A percentile compares a stretch with the other conserved stretches of the same genome.
phyloP scores from a whole-genome alignment of 1,284 basidiomycete species.

The Agaricales sp. region DNA sequence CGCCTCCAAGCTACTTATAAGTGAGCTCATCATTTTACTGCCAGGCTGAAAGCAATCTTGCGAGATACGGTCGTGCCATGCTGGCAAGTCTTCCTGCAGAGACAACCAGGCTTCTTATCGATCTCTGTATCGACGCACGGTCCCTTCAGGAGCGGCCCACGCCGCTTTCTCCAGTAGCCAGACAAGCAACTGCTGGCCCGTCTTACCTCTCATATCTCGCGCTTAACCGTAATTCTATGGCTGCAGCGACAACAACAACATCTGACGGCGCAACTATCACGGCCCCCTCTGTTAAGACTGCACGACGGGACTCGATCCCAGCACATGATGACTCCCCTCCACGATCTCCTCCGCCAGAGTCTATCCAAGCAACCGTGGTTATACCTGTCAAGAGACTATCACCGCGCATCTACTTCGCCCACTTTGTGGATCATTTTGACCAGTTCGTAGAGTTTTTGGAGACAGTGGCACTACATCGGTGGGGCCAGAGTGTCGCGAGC shows the following conservation, averaged over 20 bases:
- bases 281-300: constrained; percentile 10
- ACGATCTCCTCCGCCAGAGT: constrained; percentile 8
- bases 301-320: constrained; percentile 9
- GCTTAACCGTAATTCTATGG: constrained; percentile 43
- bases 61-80: constrained; percentile 78
- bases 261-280: constrained; percentile 21
- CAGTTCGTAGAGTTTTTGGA: constrained; percentile 88
- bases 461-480: constrained; percentile 71
- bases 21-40: constrained; percentile 2
- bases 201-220: constrained; percentile 76
- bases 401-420: constrained; percentile 84
- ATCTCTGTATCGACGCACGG: constrained; percentile 65
- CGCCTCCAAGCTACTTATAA: constrained; percentile 4
- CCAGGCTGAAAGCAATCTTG: constrained; percentile 74
- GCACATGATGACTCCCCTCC: constrained; percentile 14
- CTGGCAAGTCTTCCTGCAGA: constrained; percentile 76
- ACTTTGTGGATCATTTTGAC: constrained; percentile 85
- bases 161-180: constrained; percentile 14
- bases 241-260: constrained; percentile 28
- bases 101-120: constrained; percentile 86
- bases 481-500: constrained; percentile 59
- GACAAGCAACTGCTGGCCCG: constrained; percentile 27
- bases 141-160: constrained; percentile 15
- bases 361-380: constrained; percentile 16
- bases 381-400: constrained; percentile 53